A percentile compares a stretch with the other conserved stretches of the same genome.
These are phyloP conservation scores for Tylopilus rubrobrunneus DNA, from an alignment of 768 basidiomycete genomes.

Conservation along the genomic window DNA sequence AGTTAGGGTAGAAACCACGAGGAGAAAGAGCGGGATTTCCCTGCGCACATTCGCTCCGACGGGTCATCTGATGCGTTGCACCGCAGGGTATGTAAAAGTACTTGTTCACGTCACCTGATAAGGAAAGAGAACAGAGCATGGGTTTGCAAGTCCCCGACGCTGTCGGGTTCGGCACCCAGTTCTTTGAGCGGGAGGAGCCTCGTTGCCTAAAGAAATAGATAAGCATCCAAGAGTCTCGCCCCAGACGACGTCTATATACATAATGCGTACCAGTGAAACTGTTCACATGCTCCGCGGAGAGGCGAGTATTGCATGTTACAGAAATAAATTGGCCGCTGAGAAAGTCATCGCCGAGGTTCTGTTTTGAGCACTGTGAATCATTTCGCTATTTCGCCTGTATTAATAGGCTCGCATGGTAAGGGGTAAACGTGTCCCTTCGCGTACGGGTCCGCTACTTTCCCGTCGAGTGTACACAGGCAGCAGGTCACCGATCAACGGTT, in stretches of 20 bases:
- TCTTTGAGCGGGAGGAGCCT: background rate
- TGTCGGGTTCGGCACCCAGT: slow-evolving; percentile 9
- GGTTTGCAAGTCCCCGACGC: slow-evolving; percentile 5
- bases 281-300: slow-evolving; percentile 1
- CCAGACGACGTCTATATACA: background rate
- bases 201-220: background rate
- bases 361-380: background rate
- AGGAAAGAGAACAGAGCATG: background rate
- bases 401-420: background rate
- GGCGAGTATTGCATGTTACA: background rate
- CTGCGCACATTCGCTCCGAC: slow-evolving; percentile 5
- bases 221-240: background rate
- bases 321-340: background rate
- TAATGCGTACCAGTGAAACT: background rate
- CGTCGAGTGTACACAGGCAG: background rate
- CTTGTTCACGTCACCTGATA: slow-evolving; percentile 4
- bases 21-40: slow-evolving; percentile 18
- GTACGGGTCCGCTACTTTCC: background rate
- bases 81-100: background rate
- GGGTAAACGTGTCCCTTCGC: background rate
- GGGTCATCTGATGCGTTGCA: slow-evolving; percentile 9
- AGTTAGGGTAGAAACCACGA: slow-evolving; percentile 13
- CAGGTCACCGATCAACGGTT: no score
- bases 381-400: background rate
- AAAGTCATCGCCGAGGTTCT: background rate